Evolutionary conservation across 108 stramenopile species (phyloP).

Genomic region (Nitzschia sp.): DNA sequence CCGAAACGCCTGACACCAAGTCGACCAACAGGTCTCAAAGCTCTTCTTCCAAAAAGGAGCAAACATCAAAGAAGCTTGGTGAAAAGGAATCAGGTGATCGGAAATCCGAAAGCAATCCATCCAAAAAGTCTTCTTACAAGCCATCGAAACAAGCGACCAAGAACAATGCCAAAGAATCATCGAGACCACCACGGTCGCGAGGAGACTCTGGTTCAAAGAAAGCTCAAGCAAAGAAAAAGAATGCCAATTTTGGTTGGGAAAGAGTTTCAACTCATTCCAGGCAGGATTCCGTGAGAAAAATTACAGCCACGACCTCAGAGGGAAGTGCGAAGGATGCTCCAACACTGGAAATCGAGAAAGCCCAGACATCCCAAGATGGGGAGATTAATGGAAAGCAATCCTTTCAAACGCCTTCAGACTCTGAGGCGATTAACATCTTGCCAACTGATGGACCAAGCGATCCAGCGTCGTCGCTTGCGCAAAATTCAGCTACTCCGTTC

Average conservation of each 20-base stretch:
- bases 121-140: not conserved
- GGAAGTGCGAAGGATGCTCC: too few species aligned
- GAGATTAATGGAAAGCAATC: too few species aligned
- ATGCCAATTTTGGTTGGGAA: slow-evolving; percentile 1
- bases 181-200: not conserved
- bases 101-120: not conserved
- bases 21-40: not conserved
- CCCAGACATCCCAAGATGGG: too few species aligned
- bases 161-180: not conserved
- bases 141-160: not conserved
- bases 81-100: not conserved
- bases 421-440: too few species aligned
- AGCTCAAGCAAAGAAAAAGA: not conserved
- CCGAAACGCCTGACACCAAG: not conserved
- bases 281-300: not conserved
- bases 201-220: not conserved
- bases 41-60: not conserved
- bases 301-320: too few species aligned
- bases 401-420: too few species aligned
- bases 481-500: too few species aligned
- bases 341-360: too few species aligned
- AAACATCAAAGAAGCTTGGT: not conserved
- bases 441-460: too few species aligned
- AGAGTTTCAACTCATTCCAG: not conserved
- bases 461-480: too few species aligned